These are phyloP conservation scores for Paraconiothyrium brasiliense DNA, from an alignment of 2,329 filamentous ascomycete genomes.

Conservation along the genomic window DNA sequence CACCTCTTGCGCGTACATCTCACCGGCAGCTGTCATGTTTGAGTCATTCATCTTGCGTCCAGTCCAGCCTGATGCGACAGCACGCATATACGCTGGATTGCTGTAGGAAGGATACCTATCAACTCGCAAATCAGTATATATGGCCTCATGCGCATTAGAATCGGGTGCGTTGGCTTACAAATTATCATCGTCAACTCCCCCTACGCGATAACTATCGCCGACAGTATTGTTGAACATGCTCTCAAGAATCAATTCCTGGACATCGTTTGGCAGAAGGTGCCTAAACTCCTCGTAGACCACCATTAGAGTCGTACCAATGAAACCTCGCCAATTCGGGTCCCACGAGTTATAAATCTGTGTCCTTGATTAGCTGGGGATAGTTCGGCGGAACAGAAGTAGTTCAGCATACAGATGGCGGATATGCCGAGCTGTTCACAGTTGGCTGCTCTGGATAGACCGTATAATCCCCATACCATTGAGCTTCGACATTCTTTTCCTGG, in stretches of 20 bases:
- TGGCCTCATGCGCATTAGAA: background rate
- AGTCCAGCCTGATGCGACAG: constrained; percentile 65
- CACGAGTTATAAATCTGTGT: constrained; percentile 58
- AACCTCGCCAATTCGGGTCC: constrained; percentile 70
- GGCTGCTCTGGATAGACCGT: constrained; percentile 30
- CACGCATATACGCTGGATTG: constrained; percentile 66
- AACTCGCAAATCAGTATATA: too few species aligned
- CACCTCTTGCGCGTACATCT: constrained; percentile 62
- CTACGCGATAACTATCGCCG: constrained; percentile 66
- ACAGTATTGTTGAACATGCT: constrained; percentile 62
- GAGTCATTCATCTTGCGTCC: constrained; percentile 59
- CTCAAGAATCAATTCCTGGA: constrained; percentile 27
- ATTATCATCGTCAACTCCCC: constrained; percentile 65
- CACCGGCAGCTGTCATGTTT: constrained; percentile 65
- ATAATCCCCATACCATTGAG: constrained; percentile 18
- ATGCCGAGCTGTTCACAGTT: constrained; percentile 9
- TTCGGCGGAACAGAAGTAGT: background rate
- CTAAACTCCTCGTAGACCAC: constrained; percentile 64
- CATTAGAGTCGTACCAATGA: constrained; percentile 65
- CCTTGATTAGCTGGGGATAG: background rate
- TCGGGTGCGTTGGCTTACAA: constrained; percentile 52
- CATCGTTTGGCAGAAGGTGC: constrained; percentile 48
- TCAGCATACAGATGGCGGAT: constrained; percentile 2
- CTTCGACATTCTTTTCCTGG: constrained; percentile 15
- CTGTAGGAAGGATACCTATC: constrained; percentile 59